Conservation (phyloP, 768 basidiomycete genomes). For the Russula earlei region DNA sequence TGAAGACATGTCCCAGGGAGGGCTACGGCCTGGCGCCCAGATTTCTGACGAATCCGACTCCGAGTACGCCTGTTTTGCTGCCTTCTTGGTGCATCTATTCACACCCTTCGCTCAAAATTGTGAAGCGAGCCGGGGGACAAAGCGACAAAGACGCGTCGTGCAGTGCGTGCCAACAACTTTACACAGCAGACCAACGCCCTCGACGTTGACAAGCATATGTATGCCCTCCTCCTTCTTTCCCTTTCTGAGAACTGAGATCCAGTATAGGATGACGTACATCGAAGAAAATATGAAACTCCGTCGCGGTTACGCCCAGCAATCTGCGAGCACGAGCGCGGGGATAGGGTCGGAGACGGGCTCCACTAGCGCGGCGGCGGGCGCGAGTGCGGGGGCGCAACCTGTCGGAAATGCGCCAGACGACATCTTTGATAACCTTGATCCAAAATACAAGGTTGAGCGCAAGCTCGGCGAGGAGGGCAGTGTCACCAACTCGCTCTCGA, state of each 20-base stretch:
- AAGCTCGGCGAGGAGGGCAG: slow-evolving; percentile 73
- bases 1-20: slow-evolving; percentile 39
- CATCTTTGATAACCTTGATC: slow-evolving; percentile 71
- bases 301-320: slow-evolving; percentile 40
- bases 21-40: slow-evolving; percentile 43
- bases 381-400: slow-evolving; percentile 28
- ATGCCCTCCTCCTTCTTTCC: slow-evolving; percentile 24
- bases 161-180: slow-evolving; percentile 84
- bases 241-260: not conserved
- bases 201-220: slow-evolving; percentile 99
- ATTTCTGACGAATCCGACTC: slow-evolving; percentile 34
- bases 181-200: slow-evolving; percentile 94
- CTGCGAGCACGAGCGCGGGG: not conserved
- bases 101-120: not conserved
- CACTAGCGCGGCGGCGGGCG: not conserved
- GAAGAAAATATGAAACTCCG: slow-evolving; percentile 84
- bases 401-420: slow-evolving; percentile 45
- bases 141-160: slow-evolving; percentile 60
- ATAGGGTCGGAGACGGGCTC: slow-evolving; percentile 16
- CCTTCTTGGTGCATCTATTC: not conserved
- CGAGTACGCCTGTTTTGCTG: slow-evolving; percentile 40
- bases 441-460: slow-evolving; percentile 46
- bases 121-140: slow-evolving; percentile 53
- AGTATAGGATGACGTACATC: slow-evolving; percentile 89
- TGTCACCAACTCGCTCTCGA: slow-evolving; percentile 86